Evolutionary conservation across 2,329 filamentous ascomycete species (phyloP), one percentile per base, ranked within the genome.

Genomic region (Westerdykella aurantiaca): DNA sequence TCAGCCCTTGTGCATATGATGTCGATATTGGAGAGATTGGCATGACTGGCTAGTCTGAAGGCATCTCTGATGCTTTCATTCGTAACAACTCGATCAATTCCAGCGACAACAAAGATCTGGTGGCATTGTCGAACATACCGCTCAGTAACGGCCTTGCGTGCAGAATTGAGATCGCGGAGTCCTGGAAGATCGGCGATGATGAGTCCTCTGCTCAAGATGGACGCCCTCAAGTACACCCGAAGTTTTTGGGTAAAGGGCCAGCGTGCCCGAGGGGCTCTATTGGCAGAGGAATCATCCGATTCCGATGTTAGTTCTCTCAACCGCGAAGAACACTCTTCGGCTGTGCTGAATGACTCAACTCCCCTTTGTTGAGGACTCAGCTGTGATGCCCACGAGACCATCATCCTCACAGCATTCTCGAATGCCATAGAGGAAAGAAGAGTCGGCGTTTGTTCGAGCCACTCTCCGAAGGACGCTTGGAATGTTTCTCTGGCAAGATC

Each of bases 101-200:
- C 55, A 39, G 68, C 70, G 1, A 76, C 62, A 1, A 64, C 72
- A 40, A 77, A 71, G 3, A 77, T 72, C 44, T 74, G 72, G 41
- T 77, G 51, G 42, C 73, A 76, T 23, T 68, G 33, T 1, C 69
- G 50, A 0, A 76, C 37, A 42, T 75, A 75, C 0, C 67, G 62
- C 44, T 77, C 72, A 0, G 73, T 74, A 13, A 75, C 68, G 17
- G 53, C 58, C 29, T 63, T 55, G 3, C 74, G 63, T 10, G 72
- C 72, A 3, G 66, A 59, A 48, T 77, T 76, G 21, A 69, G 43
- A 51, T 77, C 74, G 1, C 69, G 72, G 7, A 77, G 68, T 0
- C 73, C 73, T 21, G 74, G 73, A 14, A 77, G 65, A 45, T 77
- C 74, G 0, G 73, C 73, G 6, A 77, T 62, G 4, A 76, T 54